Base-by-base conservation (phyloP, 331 rosid genomes). In the Quercus tomentella region DNA sequence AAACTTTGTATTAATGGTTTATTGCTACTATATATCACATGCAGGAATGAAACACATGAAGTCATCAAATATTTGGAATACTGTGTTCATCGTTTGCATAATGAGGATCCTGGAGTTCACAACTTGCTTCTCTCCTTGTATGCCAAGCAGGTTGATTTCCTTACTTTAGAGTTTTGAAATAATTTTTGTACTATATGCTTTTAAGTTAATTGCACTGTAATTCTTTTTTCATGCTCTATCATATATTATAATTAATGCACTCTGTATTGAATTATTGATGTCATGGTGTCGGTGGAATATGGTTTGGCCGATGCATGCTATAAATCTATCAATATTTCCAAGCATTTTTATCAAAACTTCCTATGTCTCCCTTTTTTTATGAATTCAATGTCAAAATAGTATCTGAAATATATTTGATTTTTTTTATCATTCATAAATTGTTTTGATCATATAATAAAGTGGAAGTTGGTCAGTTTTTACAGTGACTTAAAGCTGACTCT, bases 61-160 rank as follows among this genome's bases (percentile, higher is more conserved):
- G 99, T 93, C 85, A 95, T 95, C 77, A 95, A 95, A 78, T 95
- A 95, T 86, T 92, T 93, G 89, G 99, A 95, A 78, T 88, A 90
- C 74, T 91, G 98, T 82, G 97, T 91, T 83, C 97, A 95, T 84
- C 89, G 90, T 70, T 90, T 95, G 86, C 92, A 91, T 78, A 95
- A 95, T 83, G 99, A 95, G 89, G 99, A 95, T 79, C 97, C 99
- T 51, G 99, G 99, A 86, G 90, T 93, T 86, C 98, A 93, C 86
- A 95, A 95, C 84, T 90, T 95, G 87, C 93, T 95, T 78, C 97
- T 93, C 79, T 90, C 98, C 63, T 84, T 95, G 73, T 95, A 95
- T 89, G 97, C 98, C 77, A 91, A 93, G 87, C 97, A 93, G 99
- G 99, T 95, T 72, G 78, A 33, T 69, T 81, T 79, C 77, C 73